Evolutionary conservation across 176 grass and related monocot genomes (phyloP).

Genomic region (Bolboschoenus planiculmis): DNA sequence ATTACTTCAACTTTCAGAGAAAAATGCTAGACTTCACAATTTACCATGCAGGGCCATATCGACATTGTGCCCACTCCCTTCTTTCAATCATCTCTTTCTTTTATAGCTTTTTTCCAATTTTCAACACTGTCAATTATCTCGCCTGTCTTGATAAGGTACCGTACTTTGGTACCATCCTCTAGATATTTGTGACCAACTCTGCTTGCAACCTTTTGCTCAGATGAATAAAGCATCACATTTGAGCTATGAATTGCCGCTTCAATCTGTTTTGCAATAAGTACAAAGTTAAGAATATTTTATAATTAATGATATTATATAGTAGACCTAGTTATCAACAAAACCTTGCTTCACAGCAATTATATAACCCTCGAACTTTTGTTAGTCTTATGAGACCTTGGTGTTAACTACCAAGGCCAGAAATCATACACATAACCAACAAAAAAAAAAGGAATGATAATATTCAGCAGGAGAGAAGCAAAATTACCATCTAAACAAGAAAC

Average conservation of each 20-base stretch:
- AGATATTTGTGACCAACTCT: constrained; percentile 80
- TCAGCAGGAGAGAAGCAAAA: not conserved
- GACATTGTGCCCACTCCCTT: not conserved
- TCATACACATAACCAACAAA: not conserved
- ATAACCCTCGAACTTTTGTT: no score
- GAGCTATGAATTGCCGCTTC: constrained; percentile 94
- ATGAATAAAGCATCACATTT: constrained; percentile 92
- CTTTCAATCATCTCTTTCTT: constrained; percentile 45
- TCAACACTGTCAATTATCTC: constrained; percentile 75
- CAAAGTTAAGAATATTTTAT: not conserved
- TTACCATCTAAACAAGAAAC: not conserved
- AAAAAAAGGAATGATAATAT: not conserved
- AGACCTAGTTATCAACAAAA: not conserved
- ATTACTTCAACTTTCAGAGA: not conserved
- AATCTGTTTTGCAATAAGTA: constrained; percentile 37
- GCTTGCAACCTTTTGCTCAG: constrained; percentile 72
- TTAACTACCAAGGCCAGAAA: not conserved
- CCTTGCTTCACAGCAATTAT: no score
- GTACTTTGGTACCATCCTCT: constrained; percentile 71
- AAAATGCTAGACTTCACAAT: constrained; percentile 14
- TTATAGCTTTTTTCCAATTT: constrained; percentile 66
- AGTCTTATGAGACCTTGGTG: no score
- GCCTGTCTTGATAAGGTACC: constrained; percentile 77
- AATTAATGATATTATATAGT: not conserved
- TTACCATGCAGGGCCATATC: not conserved